These are phyloP conservation scores for Glutinoglossum americanum DNA, from an alignment of 495 filamentous ascomycete genomes.

Conservation along the genomic window DNA sequence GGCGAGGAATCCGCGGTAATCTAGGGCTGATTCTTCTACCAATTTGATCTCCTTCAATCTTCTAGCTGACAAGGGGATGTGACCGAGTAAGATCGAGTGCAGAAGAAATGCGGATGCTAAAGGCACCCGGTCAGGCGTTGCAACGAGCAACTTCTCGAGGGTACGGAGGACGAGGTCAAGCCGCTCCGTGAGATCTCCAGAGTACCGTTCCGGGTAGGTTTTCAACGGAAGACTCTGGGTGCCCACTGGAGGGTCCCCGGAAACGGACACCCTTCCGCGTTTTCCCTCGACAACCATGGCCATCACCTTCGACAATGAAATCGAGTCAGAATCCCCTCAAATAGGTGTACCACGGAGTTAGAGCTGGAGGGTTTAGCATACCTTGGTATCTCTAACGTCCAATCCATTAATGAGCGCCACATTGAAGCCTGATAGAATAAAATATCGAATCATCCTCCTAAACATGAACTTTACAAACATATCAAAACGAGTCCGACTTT, in stretches of 20 bases:
- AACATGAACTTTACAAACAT: constrained; percentile 14
- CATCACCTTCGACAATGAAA: constrained; percentile 14
- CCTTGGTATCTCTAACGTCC: constrained; percentile 39
- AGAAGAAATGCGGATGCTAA: constrained; percentile 6
- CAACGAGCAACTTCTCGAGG: neutral
- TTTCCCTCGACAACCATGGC: constrained; percentile 25
- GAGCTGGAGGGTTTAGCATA: constrained; percentile 7
- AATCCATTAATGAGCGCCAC: constrained; percentile 36
- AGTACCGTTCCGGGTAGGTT: too few relatives aligned
- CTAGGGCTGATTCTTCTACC: constrained; percentile 1
- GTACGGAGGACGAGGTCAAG: constrained; percentile 1
- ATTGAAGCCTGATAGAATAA: constrained; percentile 28
- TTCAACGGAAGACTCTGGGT: too few relatives aligned
- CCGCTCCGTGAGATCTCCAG: neutral
- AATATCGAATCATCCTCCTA: constrained; percentile 26
- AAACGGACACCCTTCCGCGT: neutral
- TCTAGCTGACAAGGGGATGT: neutral
- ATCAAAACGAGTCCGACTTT: neutral
- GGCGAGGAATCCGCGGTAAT: constrained; percentile 10
- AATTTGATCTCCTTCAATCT: constrained; percentile 1
- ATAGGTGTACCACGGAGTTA: too few relatives aligned
- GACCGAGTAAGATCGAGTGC: constrained; percentile 2
- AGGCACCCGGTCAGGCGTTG: neutral
- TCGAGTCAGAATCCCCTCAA: neutral
- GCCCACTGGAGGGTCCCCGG: neutral